Evolutionary conservation across 2,329 filamentous ascomycete species (phyloP), one percentile per base, ranked within the genome.

Genomic region (Fulvia fulva): DNA sequence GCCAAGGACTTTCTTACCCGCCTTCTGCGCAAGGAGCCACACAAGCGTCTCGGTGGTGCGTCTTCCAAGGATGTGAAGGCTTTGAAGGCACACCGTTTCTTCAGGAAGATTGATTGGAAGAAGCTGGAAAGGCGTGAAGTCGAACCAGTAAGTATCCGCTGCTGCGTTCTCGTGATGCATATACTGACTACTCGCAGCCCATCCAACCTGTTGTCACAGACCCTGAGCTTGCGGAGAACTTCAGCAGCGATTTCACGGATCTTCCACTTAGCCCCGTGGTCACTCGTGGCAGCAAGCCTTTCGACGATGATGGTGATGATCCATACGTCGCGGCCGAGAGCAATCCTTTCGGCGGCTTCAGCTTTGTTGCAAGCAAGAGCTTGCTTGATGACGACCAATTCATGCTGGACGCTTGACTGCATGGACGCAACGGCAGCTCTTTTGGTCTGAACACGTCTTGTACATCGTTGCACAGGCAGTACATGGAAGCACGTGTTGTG

Each of bases 181-280:
- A 50, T 23, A 53, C 59, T 63, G 55, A 65, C 57, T 22, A 23
- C 12, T 28, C 28, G 16, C 37, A 65, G 57, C 94, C 94, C 0
- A 97, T 99, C 67, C 85, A 89, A 71, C 94, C 94, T 16, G 81
- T 97, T 68, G 93, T 99, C 70, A 97, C 94, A 0, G 91, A 99
- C 69, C 94, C 94, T 0, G 92, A 95, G 73, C 81, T 97, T 47
- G 94, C 94, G 0, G 95, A 99, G 82, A 99, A 99, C 76, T 99
- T 99, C 75, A 84, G 89, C 0, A 80, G 81, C n/a, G 91, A 97
- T 71, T 99, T 99, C 73, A 99, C 93, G 0, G 86, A 89, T 56
- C 76, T 96, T 62, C 84, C 90, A 3, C 80, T 97, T 54, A 95
- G 89, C 71, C 91, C 91, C 5, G 80, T 89, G 1, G 71, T 86